A percentile compares a stretch with the other conserved stretches of the same genome.
These are phyloP conservation scores for Atkinsonella hypoxylon DNA, from an alignment of 2,329 filamentous ascomycete genomes.

Conservation along the genomic window DNA sequence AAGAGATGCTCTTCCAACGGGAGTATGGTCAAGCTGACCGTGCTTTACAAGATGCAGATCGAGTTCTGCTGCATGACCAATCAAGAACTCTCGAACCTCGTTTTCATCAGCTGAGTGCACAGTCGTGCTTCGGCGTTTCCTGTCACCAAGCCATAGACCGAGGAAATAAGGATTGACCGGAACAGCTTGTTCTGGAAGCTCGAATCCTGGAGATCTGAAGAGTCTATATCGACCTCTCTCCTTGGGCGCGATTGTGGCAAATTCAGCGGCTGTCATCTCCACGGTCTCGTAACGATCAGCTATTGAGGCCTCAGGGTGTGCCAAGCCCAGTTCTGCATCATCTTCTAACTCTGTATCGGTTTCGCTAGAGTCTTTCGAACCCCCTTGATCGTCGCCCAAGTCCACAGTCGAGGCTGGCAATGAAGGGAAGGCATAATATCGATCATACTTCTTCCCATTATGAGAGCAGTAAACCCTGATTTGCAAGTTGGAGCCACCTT, in stretches of 20 bases:
- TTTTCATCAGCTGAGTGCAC: neutral
- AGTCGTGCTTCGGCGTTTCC: neutral
- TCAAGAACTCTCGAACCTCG: neutral
- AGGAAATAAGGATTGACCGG: neutral
- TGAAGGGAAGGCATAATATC: too few species aligned
- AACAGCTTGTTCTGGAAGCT: constrained; percentile 13
- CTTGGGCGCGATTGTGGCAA: constrained; percentile 24
- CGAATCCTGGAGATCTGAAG: constrained; percentile 23
- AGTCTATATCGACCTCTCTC: constrained; percentile 24
- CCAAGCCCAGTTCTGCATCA: neutral
- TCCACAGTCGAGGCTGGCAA: too few species aligned
- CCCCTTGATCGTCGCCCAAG: too few species aligned
- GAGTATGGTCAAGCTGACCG: too few species aligned
- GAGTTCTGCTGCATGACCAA: neutral
- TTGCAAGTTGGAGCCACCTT: too few species aligned
- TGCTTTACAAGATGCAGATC: neutral
- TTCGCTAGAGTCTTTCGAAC: too few species aligned
- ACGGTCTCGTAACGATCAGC: constrained; percentile 25
- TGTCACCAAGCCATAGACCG: neutral
- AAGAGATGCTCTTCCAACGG: too few species aligned
- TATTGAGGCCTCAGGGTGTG: neutral
- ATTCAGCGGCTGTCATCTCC: constrained; percentile 33
- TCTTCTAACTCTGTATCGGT: neutral
- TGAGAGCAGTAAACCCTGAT: too few species aligned
- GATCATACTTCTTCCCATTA: too few species aligned